These are phyloP conservation scores for Parachaetomium inaequale DNA, from an alignment of 495 filamentous ascomycete species.

Conservation along the genomic window DNA sequence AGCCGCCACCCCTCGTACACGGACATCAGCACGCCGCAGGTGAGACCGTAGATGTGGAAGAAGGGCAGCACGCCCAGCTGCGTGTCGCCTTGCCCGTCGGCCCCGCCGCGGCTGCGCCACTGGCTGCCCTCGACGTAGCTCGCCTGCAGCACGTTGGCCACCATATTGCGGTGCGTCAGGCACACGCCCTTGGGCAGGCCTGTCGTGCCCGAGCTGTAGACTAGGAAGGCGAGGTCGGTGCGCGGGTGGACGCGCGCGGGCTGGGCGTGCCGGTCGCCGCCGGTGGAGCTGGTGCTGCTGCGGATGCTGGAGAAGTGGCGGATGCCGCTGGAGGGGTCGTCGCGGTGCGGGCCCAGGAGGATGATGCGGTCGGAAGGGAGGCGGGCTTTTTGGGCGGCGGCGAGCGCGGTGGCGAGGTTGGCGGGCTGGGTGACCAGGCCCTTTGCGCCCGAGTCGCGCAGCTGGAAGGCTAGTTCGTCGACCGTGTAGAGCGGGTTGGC, in stretches of 20 bases:
- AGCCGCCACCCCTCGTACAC: conserved; percentile 65
- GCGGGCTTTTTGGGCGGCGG: conserved; percentile 65
- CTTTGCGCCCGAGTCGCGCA: conserved; percentile 75
- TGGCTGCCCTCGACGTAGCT: conserved; percentile 56
- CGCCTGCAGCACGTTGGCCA: conserved; percentile 59
- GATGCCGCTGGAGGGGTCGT: conserved; percentile 57
- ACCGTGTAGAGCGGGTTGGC: conserved; percentile 85
- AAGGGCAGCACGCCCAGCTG: conserved; percentile 83
- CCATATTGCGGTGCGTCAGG: conserved; percentile 77
- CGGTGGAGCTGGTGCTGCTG: conserved; percentile 50
- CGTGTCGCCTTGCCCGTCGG: conserved; percentile 62
- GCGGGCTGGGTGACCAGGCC: conserved; percentile 66
- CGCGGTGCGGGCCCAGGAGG: conserved; percentile 70
- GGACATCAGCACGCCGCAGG: conserved; percentile 34
- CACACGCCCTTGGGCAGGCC: conserved; percentile 92
- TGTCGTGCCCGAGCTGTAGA: conserved; percentile 89
- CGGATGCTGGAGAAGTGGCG: conserved; percentile 76
- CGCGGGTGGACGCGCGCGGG: conserved; percentile 48
- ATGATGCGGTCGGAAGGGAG: conserved; percentile 66
- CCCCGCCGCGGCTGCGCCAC: conserved; percentile 56
- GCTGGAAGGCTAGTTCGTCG: conserved; percentile 83
- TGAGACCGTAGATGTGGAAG: conserved; percentile 76
- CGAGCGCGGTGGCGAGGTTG: conserved; percentile 56
- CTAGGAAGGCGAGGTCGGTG: conserved; percentile 61
- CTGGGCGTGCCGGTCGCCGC: conserved; percentile 25